Conservation (phyloP, 2,329 filamentous ascomycete genomes). For the Elsinoe batatas region DNA sequence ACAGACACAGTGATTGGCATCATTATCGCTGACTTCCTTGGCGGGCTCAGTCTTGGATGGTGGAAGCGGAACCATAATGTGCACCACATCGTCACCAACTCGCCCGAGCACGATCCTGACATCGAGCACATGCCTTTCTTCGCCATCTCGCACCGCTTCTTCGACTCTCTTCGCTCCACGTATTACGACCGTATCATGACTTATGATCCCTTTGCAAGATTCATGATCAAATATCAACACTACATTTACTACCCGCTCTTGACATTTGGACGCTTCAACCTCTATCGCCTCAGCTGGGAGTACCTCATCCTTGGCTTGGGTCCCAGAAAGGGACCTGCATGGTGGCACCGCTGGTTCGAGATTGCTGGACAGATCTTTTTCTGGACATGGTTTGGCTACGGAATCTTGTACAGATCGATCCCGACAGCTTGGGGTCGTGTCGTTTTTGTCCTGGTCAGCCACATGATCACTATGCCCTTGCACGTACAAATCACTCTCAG, state of each 20-base stretch:
- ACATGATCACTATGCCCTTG: constrained; percentile 69
- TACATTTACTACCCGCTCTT: constrained; percentile 60
- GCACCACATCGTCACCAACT: constrained; percentile 59
- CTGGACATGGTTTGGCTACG: constrained; percentile 60
- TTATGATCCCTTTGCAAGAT: constrained; percentile 52
- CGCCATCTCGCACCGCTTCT: constrained; percentile 56
- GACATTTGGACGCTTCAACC: constrained; percentile 60
- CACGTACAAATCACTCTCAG: constrained; percentile 87
- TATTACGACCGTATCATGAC: constrained; percentile 58
- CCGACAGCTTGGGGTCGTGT: constrained; percentile 50
- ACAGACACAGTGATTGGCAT: constrained; percentile 80
- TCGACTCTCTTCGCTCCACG: constrained; percentile 51
- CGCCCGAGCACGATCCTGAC: constrained; percentile 88
- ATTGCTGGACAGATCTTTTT: constrained; percentile 53
- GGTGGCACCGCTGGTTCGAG: constrained; percentile 60
- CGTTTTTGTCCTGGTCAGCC: constrained; percentile 63
- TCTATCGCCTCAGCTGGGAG: constrained; percentile 58
- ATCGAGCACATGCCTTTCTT: constrained; percentile 68
- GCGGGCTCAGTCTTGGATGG: constrained; percentile 86
- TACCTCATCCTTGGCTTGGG: constrained; percentile 51
- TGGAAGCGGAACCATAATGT: constrained; percentile 40
- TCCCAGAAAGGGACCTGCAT: constrained; percentile 50
- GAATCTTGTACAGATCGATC: constrained; percentile 50
- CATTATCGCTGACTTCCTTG: constrained; percentile 77
- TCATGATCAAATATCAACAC: constrained; percentile 51